These are phyloP conservation scores for Zostera marina DNA, from an alignment of 116 monocot genomes.

Conservation along the genomic window DNA sequence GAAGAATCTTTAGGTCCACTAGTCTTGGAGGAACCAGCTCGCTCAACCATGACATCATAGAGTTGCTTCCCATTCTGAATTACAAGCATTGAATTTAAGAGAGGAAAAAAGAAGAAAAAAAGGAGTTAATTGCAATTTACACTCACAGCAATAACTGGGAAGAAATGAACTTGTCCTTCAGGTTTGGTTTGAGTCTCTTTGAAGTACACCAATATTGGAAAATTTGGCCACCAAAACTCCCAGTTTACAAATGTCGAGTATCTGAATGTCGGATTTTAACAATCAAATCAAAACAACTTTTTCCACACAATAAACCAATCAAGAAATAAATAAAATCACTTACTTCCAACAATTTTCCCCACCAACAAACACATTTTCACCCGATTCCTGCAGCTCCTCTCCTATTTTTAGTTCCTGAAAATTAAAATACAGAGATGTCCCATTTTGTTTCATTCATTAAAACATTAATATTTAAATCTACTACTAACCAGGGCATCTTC, in stretches of 20 bases:
- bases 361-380: constrained; percentile 98
- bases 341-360: constrained; percentile 97
- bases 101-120: neutral
- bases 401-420: constrained; percentile 79
- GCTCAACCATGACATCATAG: constrained; percentile 87
- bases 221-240: constrained; percentile 98
- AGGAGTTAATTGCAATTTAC: neutral
- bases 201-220: constrained; percentile 89
- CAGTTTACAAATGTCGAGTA: constrained; percentile 94
- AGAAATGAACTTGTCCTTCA: constrained; percentile 93
- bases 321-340: constrained; percentile 11
- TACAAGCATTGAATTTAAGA: neutral
- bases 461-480: too few relatives aligned
- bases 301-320: too few relatives aligned
- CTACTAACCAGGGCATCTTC: constrained; percentile 82
- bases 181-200: constrained; percentile 94
- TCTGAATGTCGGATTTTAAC: constrained; percentile 15
- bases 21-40: constrained; percentile 72
- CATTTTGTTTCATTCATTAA: too few relatives aligned
- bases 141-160: constrained; percentile 92
- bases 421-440: neutral
- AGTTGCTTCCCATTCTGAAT: constrained; percentile 80
- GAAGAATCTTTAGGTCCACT: constrained; percentile 49
- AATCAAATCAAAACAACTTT: neutral
- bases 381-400: constrained; percentile 55